Conservation (phyloP, 1,139 yeast genomes). For the Candida sp. region DNA sequence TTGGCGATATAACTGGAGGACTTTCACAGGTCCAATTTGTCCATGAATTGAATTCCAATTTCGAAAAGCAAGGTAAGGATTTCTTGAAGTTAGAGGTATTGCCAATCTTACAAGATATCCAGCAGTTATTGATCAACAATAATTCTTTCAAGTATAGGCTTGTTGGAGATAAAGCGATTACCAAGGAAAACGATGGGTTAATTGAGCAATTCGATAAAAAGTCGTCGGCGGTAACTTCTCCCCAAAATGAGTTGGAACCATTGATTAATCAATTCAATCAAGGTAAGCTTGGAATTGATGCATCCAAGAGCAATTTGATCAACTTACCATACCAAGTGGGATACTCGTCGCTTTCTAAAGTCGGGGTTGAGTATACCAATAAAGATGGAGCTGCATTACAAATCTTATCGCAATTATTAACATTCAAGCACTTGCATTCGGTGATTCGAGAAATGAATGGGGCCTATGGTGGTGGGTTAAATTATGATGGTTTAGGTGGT, state of each 20-base stretch:
- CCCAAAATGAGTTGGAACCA: slow-evolving; percentile 8
- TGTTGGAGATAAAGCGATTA: slow-evolving; percentile 51
- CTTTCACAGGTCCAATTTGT: slow-evolving; percentile 73
- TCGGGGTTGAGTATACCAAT: slow-evolving; percentile 66
- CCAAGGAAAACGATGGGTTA: slow-evolving; percentile 39
- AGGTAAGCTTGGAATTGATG: slow-evolving; percentile 3
- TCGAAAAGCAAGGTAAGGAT: slow-evolving; percentile 51
- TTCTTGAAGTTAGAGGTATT: slow-evolving; percentile 52
- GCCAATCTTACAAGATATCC: slow-evolving; percentile 60
- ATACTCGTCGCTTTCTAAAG: slow-evolving; percentile 68
- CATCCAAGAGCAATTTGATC: slow-evolving; percentile 41
- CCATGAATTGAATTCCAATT: slow-evolving; percentile 50
- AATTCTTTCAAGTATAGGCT: slow-evolving; percentile 47
- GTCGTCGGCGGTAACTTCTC: background rate
- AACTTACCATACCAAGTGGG: slow-evolving; percentile 88
- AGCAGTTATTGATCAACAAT: slow-evolving; percentile 37
- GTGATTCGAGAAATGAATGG: slow-evolving; percentile 96
- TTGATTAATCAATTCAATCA: slow-evolving; percentile 9
- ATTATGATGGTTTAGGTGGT: slow-evolving; percentile 81
- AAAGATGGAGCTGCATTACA: slow-evolving; percentile 85
- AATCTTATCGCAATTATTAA: slow-evolving; percentile 73
- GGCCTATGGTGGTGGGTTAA: slow-evolving; percentile 96
- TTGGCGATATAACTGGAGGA: slow-evolving; percentile 68
- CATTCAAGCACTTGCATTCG: slow-evolving; percentile 82
- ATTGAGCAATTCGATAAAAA: slow-evolving; percentile 31